These are phyloP conservation scores for Taphrina wiesneri DNA, from an alignment of 1,139 yeast species.

Conservation along the genomic window DNA sequence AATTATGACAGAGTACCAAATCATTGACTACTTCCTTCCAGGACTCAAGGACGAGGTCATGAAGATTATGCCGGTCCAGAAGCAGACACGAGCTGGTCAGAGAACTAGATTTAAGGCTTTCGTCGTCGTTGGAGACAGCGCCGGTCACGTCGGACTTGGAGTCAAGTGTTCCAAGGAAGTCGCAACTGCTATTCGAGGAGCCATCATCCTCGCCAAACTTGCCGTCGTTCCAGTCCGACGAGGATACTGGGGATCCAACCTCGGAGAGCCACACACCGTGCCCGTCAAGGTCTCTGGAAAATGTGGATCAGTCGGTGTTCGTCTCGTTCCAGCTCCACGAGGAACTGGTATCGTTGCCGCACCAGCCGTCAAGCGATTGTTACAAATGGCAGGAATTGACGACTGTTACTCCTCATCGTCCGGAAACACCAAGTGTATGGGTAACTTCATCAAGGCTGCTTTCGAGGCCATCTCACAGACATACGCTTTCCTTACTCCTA, in stretches of 20 bases:
- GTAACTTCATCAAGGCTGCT: slow-evolving; percentile 99
- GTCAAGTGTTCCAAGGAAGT: slow-evolving; percentile 99
- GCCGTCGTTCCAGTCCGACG: slow-evolving; percentile 99
- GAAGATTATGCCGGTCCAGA: slow-evolving; percentile 98
- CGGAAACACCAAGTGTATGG: slow-evolving; percentile 99
- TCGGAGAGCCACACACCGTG: slow-evolving; percentile 99
- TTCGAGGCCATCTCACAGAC: slow-evolving; percentile 95
- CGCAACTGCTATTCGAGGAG: slow-evolving; percentile 99
- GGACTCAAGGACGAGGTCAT: slow-evolving; percentile 96
- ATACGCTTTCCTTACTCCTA: slow-evolving; percentile 99
- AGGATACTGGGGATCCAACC: slow-evolving; percentile 99
- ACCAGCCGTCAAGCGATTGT: slow-evolving; percentile 97
- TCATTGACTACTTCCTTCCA: slow-evolving; percentile 95
- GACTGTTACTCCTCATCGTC: slow-evolving; percentile 98
- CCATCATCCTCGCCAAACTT: slow-evolving; percentile 98
- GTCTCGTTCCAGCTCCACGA: slow-evolving; percentile 99
- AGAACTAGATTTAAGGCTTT: slow-evolving; percentile 99
- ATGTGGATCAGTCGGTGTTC: slow-evolving; percentile 82
- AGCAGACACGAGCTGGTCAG: slow-evolving; percentile 99
- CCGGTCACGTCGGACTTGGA: slow-evolving; percentile 99
- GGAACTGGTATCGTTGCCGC: slow-evolving; percentile 99
- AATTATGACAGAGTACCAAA: slow-evolving; percentile 70
- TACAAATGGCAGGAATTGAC: slow-evolving; percentile 99
- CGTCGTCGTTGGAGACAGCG: slow-evolving; percentile 98
- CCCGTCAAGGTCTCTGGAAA: slow-evolving; percentile 81